These are phyloP conservation scores for Lactarius indigo DNA, from an alignment of 768 basidiomycete species.

Conservation along the genomic window DNA sequence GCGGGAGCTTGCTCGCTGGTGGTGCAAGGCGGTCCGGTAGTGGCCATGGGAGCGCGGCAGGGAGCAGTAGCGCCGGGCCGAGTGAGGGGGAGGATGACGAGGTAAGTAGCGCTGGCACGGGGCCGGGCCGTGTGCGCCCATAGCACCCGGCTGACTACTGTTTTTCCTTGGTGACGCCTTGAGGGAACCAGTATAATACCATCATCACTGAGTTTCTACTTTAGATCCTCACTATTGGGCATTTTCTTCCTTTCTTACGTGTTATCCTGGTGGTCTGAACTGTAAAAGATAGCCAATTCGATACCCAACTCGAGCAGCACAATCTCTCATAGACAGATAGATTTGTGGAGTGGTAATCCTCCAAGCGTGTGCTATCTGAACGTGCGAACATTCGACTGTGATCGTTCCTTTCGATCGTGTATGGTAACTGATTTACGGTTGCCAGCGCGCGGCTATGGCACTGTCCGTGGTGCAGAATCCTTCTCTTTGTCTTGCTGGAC, in stretches of 20 bases:
- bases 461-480: neutral
- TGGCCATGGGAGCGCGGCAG: slow-evolving; percentile 23
- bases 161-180: neutral
- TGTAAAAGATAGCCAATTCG: slow-evolving; percentile 12
- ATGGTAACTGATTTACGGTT: neutral
- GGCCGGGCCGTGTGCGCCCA: slow-evolving; percentile 6
- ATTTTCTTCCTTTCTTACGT: neutral
- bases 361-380: neutral
- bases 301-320: neutral
- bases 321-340: neutral
- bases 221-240: slow-evolving; percentile 16
- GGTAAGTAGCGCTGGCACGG: slow-evolving; percentile 11
- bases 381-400: neutral
- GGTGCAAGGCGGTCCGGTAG: slow-evolving; percentile 23
- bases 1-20: slow-evolving; percentile 27
- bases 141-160: neutral
- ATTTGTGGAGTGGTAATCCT: too few relatives aligned
- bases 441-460: neutral
- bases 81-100: slow-evolving; percentile 37
- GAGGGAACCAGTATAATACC: neutral
- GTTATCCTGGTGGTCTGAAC: slow-evolving; percentile 7
- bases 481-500: slow-evolving; percentile 11
- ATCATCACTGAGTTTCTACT: neutral
- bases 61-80: slow-evolving; percentile 39
- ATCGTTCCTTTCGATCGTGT: neutral